Percentiles rank a stretch among this genome's conserved stretches.
These are phyloP conservation scores for Thozetella sp. DNA, from an alignment of 495 filamentous ascomycete species.

Conservation along the genomic window DNA sequence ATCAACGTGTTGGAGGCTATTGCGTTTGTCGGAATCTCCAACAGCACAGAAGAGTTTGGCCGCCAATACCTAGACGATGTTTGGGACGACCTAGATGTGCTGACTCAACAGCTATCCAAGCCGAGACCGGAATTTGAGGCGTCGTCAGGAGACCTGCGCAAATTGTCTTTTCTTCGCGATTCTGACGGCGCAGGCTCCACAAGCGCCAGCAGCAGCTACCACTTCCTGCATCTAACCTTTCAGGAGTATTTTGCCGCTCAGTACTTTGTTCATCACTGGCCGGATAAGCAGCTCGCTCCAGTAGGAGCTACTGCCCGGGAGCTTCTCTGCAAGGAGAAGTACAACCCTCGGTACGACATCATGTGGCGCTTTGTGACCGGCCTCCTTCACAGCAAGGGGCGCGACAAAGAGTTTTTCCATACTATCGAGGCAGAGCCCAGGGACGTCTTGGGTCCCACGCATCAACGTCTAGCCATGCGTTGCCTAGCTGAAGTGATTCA, in stretches of 20 bases:
- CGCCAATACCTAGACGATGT: neutral
- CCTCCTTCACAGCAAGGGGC: constrained; percentile 18
- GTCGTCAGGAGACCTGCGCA: neutral
- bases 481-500: no score
- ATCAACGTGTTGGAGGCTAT: neutral
- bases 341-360: constrained; percentile 26
- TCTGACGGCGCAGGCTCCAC: neutral
- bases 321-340: constrained; percentile 18
- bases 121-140: neutral
- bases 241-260: neutral
- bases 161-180: neutral
- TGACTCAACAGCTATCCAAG: no score
- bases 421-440: no score
- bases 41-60: neutral
- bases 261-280: neutral
- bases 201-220: neutral
- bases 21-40: neutral
- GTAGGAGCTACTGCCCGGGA: neutral
- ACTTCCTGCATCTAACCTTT: neutral
- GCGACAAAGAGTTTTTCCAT: no score
- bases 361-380: constrained; percentile 34
- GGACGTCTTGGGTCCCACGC: no score
- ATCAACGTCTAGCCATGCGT: no score
- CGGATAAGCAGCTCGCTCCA: neutral
- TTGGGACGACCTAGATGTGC: neutral